Evolutionary conservation across 306 rosid species (phyloP).

Genomic region (Lathyrus sativus): DNA sequence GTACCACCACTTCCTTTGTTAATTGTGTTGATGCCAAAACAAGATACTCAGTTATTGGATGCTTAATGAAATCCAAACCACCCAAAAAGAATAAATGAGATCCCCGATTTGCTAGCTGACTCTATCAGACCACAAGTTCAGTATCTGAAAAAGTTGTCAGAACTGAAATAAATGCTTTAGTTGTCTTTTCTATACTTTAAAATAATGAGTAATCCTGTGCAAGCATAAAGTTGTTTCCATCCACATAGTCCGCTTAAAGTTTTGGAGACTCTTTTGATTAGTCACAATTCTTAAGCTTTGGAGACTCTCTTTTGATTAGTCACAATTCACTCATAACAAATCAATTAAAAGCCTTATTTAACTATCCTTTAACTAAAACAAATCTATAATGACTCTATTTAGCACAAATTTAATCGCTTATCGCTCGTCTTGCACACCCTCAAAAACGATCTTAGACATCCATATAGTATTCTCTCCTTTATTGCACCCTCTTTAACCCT

Average conservation of each 20-base stretch:
- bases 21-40: conserved; percentile 25
- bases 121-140: conserved; percentile 34
- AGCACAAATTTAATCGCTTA: no score
- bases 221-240: conserved; percentile 9
- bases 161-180: conserved; percentile 20
- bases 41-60: conserved; percentile 35
- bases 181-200: conserved; percentile 25
- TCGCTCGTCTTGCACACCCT: no score
- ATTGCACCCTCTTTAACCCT: no score
- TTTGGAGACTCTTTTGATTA: no score
- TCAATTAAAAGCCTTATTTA: no score
- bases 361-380: no score
- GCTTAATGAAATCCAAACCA: conserved; percentile 26
- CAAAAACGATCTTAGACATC: neutral
- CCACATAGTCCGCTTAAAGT: no score
- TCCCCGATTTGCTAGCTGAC: conserved; percentile 40
- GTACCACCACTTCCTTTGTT: neutral
- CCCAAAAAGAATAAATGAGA: conserved; percentile 44
- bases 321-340: no score
- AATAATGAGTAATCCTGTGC: conserved; percentile 23
- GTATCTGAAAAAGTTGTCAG: conserved; percentile 44
- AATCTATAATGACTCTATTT: no score
- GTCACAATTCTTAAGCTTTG: no score
- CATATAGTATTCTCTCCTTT: conserved; percentile 17
- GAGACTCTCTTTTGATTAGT: no score